Evolutionary conservation across 148 eudicot genomes (phyloP), one percentile per base, ranked within the genome.

Genomic region (Chenopodium formosanum): DNA sequence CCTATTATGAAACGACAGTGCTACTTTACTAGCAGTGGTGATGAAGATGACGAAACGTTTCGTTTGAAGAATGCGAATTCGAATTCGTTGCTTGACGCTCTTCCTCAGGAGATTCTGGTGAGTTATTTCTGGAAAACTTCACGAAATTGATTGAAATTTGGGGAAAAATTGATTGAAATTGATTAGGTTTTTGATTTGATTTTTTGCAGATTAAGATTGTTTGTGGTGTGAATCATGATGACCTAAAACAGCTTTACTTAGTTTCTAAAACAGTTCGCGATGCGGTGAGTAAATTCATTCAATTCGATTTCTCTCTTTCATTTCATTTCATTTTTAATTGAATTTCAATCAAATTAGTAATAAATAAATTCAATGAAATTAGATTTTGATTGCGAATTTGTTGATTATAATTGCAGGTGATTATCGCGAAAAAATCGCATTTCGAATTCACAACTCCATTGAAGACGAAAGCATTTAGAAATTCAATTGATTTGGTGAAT

Each of bases 151-250:
- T 19, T 66, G n/a, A 19, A 32, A 27, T 77, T 44, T 32, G 22
- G 80, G 78, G 31, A 58, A 65, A 29, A 62, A 20, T 56, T 53
- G 31, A 23, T 12, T 72, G 25, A 37, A 70, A 22, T 64, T 56
- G 25, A 70, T 75, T 50, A 22, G 32, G 20, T 8, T 65, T 65
- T 79, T 79, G 27, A 44, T 67, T 85, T 20, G 32, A 50, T 74
- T 68, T 82, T 25, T 47, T 74, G 56, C 98, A 94, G 98, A 85
- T 92, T 73, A 91, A 86, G 86, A 87, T 94, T 44, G 34, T 92
- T 63, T 92, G 98, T 66, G 94, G 94, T 14, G 96, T 92, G 19
- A 86, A 91, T 76, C 98, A 94, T 73, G 94, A 92, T 48, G 98
- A 94, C 86, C 87, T 94, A 70, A 90, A 94, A 76, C 90, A 88